phyloP scores from a whole-genome alignment of 1,284 basidiomycete genomes.

The Athelia psychrophila region DNA sequence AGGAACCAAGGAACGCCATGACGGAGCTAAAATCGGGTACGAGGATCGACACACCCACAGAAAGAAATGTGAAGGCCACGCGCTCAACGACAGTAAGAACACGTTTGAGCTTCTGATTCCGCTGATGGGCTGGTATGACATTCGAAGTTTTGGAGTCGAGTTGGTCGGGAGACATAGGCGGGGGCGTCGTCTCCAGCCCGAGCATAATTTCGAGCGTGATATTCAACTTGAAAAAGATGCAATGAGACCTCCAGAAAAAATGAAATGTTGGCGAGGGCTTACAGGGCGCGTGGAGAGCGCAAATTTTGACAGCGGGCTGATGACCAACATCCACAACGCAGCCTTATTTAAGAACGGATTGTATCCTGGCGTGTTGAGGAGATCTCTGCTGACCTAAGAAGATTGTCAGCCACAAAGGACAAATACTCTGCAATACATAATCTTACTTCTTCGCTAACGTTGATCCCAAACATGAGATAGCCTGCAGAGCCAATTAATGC shows the following conservation, averaged over 20 bases:
- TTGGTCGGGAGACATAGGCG: conserved; percentile 34
- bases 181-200: conserved; percentile 50
- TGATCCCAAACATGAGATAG: conserved; percentile 89
- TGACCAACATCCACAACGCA: conserved; percentile 87
- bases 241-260: conserved; percentile 1
- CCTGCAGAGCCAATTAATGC: conserved; percentile 81
- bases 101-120: conserved; percentile 30
- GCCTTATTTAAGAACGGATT: conserved; percentile 72
- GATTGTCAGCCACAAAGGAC: background rate
- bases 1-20: conserved; percentile 90
- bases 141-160: conserved; percentile 30
- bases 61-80: conserved; percentile 52
- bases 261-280: conserved; percentile 24
- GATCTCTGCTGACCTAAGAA: conserved; percentile 78
- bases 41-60: conserved; percentile 71
- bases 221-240: conserved; percentile 53
- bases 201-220: conserved; percentile 76
- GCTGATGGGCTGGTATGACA: background rate
- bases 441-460: conserved; percentile 80
- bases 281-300: conserved; percentile 84
- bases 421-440: background rate
- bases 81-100: conserved; percentile 57
- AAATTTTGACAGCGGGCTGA: conserved; percentile 87
- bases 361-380: conserved; percentile 77
- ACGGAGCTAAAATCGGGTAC: conserved; percentile 86